Evolutionary conservation across 306 rosid species (phyloP).

Genomic region (Spatholobus suberectus): DNA sequence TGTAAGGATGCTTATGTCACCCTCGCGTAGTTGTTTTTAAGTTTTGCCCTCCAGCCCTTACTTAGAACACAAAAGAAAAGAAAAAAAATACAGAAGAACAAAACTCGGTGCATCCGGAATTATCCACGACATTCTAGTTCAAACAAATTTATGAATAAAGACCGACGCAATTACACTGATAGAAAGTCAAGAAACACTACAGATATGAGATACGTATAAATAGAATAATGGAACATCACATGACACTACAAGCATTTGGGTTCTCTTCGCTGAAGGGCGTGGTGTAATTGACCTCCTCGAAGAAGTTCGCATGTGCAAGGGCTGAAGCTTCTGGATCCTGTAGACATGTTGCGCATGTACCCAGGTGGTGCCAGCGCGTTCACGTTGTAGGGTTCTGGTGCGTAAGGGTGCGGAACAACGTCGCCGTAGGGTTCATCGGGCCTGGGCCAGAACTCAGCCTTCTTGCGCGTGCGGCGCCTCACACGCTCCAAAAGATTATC

Average conservation of each 20-base stretch:
- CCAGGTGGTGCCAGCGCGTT: constrained; percentile 78
- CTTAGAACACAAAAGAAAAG: too few relatives aligned
- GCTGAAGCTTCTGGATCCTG: constrained; percentile 44
- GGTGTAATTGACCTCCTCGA: constrained; percentile 67
- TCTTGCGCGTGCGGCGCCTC: constrained; percentile 73
- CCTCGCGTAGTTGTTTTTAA: too few relatives aligned
- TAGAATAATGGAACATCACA: constrained; percentile 42
- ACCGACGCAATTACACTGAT: too few relatives aligned
- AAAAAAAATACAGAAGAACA: too few relatives aligned
- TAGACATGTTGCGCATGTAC: constrained; percentile 60
- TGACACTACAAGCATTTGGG: constrained; percentile 58
- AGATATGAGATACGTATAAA: too few relatives aligned
- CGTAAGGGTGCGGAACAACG: constrained; percentile 68
- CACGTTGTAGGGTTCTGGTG: constrained; percentile 64
- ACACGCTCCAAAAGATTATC: constrained; percentile 60
- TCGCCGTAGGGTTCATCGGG: constrained; percentile 59
- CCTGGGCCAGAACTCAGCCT: constrained; percentile 75
- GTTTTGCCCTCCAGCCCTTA: too few relatives aligned
- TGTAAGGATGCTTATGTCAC: too few relatives aligned
- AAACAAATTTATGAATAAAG: too few relatives aligned
- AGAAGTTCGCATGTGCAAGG: constrained; percentile 72
- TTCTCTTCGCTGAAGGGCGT: constrained; percentile 80
- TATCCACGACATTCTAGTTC: too few relatives aligned
- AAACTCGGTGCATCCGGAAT: too few relatives aligned
- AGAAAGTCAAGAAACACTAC: too few relatives aligned